Base-by-base conservation (phyloP, 2,329 filamentous ascomycete species). In the Fusarium brevicatenulatum region DNA sequence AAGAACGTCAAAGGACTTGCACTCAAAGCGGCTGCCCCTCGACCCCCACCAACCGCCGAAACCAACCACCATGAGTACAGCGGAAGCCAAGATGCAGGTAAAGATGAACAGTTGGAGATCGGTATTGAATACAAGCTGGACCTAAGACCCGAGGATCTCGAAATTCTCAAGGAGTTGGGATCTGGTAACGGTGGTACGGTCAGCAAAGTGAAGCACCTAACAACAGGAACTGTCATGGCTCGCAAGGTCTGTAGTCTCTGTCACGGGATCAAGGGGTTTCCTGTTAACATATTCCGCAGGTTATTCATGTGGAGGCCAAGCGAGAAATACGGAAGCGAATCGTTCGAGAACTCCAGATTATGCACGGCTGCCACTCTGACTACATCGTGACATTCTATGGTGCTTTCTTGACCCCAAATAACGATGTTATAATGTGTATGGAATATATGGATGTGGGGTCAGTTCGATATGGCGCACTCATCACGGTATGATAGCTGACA, bases 401-500 rank as follows among this genome's bases (percentile, higher is more conserved):
- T 68, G 96, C 96, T 42, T 99, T 98, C 80, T 89, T 98, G 79
- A 98, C 97, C 81, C 93, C 97, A 80, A 95, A 95, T 70, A 95
- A 97, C 80, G 96, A 99, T 84, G 97, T 99, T 66, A 97, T 98
- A 77, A 95, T 99, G 92, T 99, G 96, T 83, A 99, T 99, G 96
- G 96, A 99, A 82, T 98, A 99, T 81, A 97, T 97, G 94, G 96
- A 99, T 83, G 94, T 95, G 81, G 96, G 96, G 96, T 98, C 88
- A 83, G 93, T 85, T 36, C 13, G 8, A 19, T 16, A 30, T 6
- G 19, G 15, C 15, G 19, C 28, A 9, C 5, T 36, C 5, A 21
- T 28, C 5, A 9, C 21, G 9, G 37, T 18, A 30, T 39, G 36
- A 30, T n/a, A 23, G 30, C 66, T 78, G 55, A 78, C 49, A 25